Conservation (phyloP, 78 protist genomes). For the Pigoraptor vietnamica region DNA sequence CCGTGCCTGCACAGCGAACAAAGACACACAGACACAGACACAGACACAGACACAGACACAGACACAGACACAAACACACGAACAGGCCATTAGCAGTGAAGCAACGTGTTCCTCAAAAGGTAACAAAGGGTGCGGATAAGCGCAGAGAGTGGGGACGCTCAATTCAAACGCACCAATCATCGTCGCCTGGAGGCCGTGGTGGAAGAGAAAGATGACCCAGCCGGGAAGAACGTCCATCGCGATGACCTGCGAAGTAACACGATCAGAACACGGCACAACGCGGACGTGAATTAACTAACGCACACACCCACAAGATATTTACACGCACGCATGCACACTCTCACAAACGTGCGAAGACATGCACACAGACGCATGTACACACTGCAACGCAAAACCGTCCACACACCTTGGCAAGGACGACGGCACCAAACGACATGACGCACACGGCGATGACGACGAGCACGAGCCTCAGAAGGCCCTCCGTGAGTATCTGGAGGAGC, state of each 20-base stretch:
- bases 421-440: not conserved
- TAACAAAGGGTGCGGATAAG: too few species aligned
- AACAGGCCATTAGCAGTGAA: not conserved
- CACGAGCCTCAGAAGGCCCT: not conserved
- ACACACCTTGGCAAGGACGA: not conserved
- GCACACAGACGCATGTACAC: not conserved
- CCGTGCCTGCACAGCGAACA: not conserved
- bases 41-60: not conserved
- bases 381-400: not conserved
- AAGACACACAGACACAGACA: not conserved
- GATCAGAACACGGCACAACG: not conserved
- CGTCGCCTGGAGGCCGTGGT: not conserved
- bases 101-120: not conserved
- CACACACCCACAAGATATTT: not conserved
- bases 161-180: not conserved
- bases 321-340: not conserved
- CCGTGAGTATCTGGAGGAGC: not conserved
- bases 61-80: not conserved
- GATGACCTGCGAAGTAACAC: not conserved
- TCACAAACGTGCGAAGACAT: not conserved
- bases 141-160: too few species aligned
- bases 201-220: not conserved
- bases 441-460: not conserved
- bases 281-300: not conserved
- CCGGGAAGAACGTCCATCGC: not conserved